Conservation (phyloP, 352 stramenopile genomes). For the Stephanocyclus meneghinianus region DNA sequence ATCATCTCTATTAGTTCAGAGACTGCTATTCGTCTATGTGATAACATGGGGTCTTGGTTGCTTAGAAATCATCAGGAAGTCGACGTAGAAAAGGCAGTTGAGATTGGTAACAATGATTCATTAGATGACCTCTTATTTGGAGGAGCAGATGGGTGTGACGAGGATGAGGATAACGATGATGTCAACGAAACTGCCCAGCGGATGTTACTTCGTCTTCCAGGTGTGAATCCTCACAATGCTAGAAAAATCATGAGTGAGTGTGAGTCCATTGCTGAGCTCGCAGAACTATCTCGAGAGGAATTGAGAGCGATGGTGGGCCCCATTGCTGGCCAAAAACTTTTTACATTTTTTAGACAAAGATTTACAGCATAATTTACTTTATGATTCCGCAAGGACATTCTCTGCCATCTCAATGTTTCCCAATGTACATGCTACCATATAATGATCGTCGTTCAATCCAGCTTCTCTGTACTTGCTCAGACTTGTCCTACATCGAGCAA, state of each 20-base stretch:
- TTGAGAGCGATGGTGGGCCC: slow-evolving; percentile 70
- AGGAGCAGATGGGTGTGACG: slow-evolving; percentile 36
- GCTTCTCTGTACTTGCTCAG: slow-evolving; percentile 60
- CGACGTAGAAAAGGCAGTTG: slow-evolving; percentile 81
- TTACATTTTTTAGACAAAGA: slow-evolving; percentile 71
- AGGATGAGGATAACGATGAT: slow-evolving; percentile 77
- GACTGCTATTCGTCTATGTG: not conserved
- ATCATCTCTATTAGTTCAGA: not conserved
- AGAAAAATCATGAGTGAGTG: slow-evolving; percentile 77
- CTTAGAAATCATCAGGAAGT: slow-evolving; percentile 72
- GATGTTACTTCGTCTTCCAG: slow-evolving; percentile 92
- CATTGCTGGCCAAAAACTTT: slow-evolving; percentile 76
- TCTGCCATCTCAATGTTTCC: slow-evolving; percentile 73
- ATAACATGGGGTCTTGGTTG: not conserved
- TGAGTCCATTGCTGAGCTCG: slow-evolving; percentile 69
- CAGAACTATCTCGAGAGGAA: slow-evolving; percentile 66
- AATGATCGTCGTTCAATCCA: slow-evolving; percentile 61
- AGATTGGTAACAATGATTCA: slow-evolving; percentile 73
- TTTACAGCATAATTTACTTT: slow-evolving; percentile 10
- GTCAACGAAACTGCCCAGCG: slow-evolving; percentile 89
- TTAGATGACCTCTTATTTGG: slow-evolving; percentile 53
- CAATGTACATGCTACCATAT: slow-evolving; percentile 65
- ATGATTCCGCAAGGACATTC: slow-evolving; percentile 37
- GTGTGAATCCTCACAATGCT: slow-evolving; percentile 92
- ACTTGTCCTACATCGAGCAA: slow-evolving; percentile 29